Evolutionary conservation across 352 stramenopile genomes (phyloP).

Genomic region (Pelagophyceae sp.): DNA sequence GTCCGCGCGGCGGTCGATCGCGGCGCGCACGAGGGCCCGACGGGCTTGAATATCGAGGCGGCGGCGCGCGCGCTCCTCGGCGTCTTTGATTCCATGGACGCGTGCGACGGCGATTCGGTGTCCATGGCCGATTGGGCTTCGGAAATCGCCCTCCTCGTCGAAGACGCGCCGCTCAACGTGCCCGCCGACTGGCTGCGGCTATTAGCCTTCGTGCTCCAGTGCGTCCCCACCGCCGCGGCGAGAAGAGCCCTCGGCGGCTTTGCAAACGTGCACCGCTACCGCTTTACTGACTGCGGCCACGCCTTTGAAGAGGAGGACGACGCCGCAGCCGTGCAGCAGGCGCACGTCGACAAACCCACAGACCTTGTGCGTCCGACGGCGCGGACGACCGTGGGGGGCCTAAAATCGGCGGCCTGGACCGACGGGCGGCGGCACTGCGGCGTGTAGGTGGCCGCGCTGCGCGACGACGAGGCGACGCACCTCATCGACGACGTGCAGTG

Average conservation of each 20-base stretch:
- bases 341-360: background rate
- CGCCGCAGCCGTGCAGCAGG: background rate
- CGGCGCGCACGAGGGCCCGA: background rate
- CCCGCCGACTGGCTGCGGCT: conserved; percentile 12
- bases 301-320: background rate
- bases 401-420: too few relatives aligned
- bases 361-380: too few relatives aligned
- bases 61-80: background rate
- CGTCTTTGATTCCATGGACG: conserved; percentile 9
- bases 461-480: background rate
- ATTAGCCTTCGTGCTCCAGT: background rate
- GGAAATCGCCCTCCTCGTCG: background rate
- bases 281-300: background rate
- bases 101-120: background rate
- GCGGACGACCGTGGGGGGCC: too few relatives aligned
- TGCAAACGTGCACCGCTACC: background rate
- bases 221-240: background rate
- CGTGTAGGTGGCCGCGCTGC: background rate
- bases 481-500: background rate
- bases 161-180: background rate
- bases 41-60: background rate
- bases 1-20: too few relatives aligned
- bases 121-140: background rate
- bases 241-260: background rate
- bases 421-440: too few relatives aligned